These are phyloP conservation scores for Fusarium nurragi DNA, from an alignment of 2,329 filamentous ascomycete genomes.

Conservation along the genomic window DNA sequence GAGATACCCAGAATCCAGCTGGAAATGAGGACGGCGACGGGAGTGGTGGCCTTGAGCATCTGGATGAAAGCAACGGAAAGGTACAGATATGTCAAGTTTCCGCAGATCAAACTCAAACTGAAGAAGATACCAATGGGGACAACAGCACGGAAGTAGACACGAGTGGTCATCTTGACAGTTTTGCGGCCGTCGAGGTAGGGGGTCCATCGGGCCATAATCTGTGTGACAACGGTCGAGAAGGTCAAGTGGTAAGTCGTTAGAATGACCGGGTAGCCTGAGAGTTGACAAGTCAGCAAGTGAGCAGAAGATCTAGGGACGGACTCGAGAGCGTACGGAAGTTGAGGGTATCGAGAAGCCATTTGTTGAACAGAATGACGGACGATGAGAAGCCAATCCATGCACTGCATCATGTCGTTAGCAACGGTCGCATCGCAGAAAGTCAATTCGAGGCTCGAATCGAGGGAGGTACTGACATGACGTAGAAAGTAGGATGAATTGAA, in stretches of 20 bases:
- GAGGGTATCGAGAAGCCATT: conserved; percentile 90
- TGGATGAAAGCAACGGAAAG: conserved; percentile 97
- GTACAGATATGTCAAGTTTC: conserved; percentile 95
- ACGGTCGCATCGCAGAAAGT: neutral
- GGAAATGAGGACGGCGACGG: conserved; percentile 89
- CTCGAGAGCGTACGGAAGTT: conserved; percentile 68
- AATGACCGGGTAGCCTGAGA: conserved; percentile 75
- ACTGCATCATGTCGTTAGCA: conserved; percentile 58
- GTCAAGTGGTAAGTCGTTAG: conserved; percentile 95
- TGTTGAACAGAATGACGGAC: conserved; percentile 98
- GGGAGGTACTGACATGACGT: conserved; percentile 70
- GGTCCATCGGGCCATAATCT: conserved; percentile 90
- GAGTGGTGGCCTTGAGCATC: conserved; percentile 99
- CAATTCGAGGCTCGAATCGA: neutral
- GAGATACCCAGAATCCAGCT: conserved; percentile 89
- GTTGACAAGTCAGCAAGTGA: conserved; percentile 30
- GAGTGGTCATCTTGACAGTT: conserved; percentile 95
- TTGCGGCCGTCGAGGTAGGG: conserved; percentile 91
- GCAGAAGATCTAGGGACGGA: conserved; percentile 1
- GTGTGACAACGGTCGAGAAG: conserved; percentile 94
- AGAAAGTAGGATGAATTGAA: conserved; percentile 81
- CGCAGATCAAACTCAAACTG: conserved; percentile 94
- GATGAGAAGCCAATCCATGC: conserved; percentile 93
- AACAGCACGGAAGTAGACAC: conserved; percentile 91
- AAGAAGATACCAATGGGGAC: conserved; percentile 96